These are phyloP conservation scores for Citrus australasica DNA, from an alignment of 345 rosid genomes.

Conservation along the genomic window DNA sequence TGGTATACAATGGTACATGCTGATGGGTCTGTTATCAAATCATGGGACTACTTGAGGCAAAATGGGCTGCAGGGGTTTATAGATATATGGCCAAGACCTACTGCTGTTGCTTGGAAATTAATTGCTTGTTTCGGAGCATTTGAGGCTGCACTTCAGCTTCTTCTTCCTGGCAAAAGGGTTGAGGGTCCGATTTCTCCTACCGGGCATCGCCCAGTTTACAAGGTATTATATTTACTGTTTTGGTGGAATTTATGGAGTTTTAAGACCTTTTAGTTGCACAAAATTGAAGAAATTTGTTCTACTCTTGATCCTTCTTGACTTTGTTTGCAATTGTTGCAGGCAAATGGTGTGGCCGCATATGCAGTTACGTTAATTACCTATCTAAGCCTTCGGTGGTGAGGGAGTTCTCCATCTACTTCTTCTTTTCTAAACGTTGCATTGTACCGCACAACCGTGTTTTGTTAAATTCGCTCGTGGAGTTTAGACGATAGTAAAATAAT, in stretches of 20 bases:
- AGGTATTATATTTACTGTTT: slow-evolving; percentile 38
- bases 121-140: slow-evolving; percentile 76
- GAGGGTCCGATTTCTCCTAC: slow-evolving; percentile 89
- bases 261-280: neutral
- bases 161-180: slow-evolving; percentile 85
- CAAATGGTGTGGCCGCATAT: slow-evolving; percentile 88
- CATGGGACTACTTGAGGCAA: too few species aligned
- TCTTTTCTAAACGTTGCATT: too few species aligned
- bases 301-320: neutral
- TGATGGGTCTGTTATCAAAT: too few species aligned
- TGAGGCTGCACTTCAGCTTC: slow-evolving; percentile 90
- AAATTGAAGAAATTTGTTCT: neutral
- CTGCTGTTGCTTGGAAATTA: too few species aligned
- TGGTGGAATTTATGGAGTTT: neutral
- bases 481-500: too few species aligned
- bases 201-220: slow-evolving; percentile 85
- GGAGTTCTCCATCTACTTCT: too few species aligned
- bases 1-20: too few species aligned
- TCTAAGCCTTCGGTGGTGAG: slow-evolving; percentile 95
- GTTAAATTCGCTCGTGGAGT: too few species aligned
- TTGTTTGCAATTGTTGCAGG: slow-evolving; percentile 47
- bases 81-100: too few species aligned
- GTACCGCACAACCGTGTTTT: too few species aligned
- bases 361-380: slow-evolving; percentile 70
- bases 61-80: too few species aligned